Evolutionary conservation across 495 filamentous ascomycete species (phyloP).

Genomic region (Hypoxylon rickii): DNA sequence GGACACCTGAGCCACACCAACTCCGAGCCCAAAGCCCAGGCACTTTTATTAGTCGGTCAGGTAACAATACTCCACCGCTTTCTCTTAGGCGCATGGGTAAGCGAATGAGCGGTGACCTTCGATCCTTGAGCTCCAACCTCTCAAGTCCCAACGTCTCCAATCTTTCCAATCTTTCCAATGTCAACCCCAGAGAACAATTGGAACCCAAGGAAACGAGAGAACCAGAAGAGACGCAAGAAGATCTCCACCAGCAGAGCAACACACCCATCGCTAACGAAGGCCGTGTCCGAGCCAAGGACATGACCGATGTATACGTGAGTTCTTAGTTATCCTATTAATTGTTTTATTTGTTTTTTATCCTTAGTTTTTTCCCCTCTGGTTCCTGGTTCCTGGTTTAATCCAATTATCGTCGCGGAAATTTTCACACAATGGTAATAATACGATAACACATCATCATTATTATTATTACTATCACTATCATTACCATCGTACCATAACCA

Average conservation of each 20-base stretch:
- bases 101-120: conserved; percentile 78
- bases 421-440: no score
- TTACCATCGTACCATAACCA: not conserved
- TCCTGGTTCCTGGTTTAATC: not conserved
- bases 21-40: conserved; percentile 63
- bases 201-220: not conserved
- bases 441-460: no score
- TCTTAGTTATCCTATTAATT: no score
- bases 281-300: conserved; percentile 79
- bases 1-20: conserved; percentile 59
- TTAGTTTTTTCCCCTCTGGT: not conserved
- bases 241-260: conserved; percentile 60
- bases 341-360: not conserved
- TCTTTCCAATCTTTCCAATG: not conserved
- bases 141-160: conserved; percentile 13
- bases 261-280: conserved; percentile 84
- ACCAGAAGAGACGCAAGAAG: conserved; percentile 30
- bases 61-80: conserved; percentile 58
- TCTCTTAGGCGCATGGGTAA: conserved; percentile 68
- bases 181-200: no score
- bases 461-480: no score
- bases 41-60: conserved; percentile 54
- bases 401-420: conserved; percentile 19
- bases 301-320: conserved; percentile 95
- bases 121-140: conserved; percentile 66